Base-by-base conservation (phyloP, 208 protist genomes). In the Leishmania amazonensis region DNA sequence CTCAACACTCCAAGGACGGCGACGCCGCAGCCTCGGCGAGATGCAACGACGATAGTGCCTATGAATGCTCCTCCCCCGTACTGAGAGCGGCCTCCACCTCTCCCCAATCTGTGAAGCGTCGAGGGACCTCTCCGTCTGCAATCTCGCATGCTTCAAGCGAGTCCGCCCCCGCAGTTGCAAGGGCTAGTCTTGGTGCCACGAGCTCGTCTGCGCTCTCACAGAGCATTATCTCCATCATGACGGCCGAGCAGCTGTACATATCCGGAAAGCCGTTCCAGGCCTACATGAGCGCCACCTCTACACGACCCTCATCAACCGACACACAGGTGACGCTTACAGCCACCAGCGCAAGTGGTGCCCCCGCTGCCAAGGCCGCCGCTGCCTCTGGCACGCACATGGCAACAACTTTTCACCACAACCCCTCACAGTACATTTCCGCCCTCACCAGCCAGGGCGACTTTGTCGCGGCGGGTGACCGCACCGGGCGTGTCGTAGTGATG, bases 391-490 rank as follows among this genome's bases (percentile, higher is more conserved):
- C 83, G 35, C 78, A 81, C 78, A 79, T 80, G 65, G 80, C 83
- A 8, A 68, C 78, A 31, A 82, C 60, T 13, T 90, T 90, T 42
- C 89, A 80, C 68, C 88, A 91, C 54, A 90, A 90, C 81, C 83
- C 90, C 0, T 84, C 86, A 54, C 82, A 89, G 83, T 93, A 92
- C 83, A 79, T 98, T 54, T 94, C 95, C 28, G 84, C 93, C 7
- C 83, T 97, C 31, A 87, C 90, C 28, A 87, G 76, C n/a, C 91
- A 85, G 24, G 90, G 90, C 7, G 91, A 94, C 58, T 87, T 95
- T 75, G 89, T 96, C 31, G 95, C 95, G 15, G 84, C 95, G 2
- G 95, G 95, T 21, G 93, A 98, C 76, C 85, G 91, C 82, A 88
- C 88, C 17, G 95, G 95, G 53, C 86, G 87, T 42, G 86, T 98